Evolutionary conservation across 2,329 filamentous ascomycete genomes (phyloP).

Genomic region (Sporothrix inflata): DNA sequence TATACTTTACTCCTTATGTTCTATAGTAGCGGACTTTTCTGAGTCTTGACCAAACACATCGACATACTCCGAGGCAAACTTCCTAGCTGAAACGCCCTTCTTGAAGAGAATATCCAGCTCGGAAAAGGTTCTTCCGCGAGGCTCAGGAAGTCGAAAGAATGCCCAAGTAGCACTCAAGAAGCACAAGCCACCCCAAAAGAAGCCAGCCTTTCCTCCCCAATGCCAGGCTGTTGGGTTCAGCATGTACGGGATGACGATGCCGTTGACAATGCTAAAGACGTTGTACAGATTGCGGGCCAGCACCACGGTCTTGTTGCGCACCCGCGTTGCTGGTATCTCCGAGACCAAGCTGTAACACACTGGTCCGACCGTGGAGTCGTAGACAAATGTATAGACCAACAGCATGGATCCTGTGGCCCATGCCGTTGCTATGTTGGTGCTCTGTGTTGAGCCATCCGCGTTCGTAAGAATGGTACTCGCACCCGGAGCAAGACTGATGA

Average conservation of each 20-base stretch:
- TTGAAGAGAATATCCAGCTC: conserved; percentile 62
- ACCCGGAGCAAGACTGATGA: conserved; percentile 45
- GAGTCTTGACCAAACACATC: conserved; percentile 13
- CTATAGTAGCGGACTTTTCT: not conserved
- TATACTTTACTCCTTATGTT: not conserved
- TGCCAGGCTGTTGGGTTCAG: conserved; percentile 52
- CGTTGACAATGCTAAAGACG: conserved; percentile 51
- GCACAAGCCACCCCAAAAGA: conserved; percentile 53
- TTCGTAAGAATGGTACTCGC: not conserved
- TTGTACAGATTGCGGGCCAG: conserved; percentile 54
- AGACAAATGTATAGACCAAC: conserved; percentile 49
- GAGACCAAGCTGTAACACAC: conserved; percentile 39
- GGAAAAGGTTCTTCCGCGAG: conserved; percentile 55
- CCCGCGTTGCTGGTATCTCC: conserved; percentile 51
- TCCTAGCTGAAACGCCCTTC: conserved; percentile 46
- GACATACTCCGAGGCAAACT: conserved; percentile 27
- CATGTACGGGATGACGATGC: conserved; percentile 52
- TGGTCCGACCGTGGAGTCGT: conserved; percentile 50
- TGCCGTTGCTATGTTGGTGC: conserved; percentile 50
- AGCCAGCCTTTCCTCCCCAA: conserved; percentile 53
- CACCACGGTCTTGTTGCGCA: conserved; percentile 51
- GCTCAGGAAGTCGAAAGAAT: conserved; percentile 58
- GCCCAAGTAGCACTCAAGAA: conserved; percentile 53
- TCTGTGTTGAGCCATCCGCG: conserved; percentile 21
- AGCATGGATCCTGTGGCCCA: conserved; percentile 54